phyloP scores from a whole-genome alignment of 306 rosid genomes.

The Castanea crenata region DNA sequence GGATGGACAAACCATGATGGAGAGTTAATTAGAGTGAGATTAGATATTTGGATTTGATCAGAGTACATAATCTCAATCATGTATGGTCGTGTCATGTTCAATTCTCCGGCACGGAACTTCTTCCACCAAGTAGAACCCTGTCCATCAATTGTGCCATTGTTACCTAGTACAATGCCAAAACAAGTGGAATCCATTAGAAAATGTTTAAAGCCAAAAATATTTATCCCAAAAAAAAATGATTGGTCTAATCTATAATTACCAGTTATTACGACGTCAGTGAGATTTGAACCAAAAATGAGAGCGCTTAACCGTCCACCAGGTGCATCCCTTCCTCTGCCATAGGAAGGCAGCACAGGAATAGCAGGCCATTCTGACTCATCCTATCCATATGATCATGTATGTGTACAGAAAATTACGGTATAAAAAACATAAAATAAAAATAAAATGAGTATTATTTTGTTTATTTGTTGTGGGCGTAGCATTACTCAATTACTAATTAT shows the following conservation, averaged over 20 bases:
- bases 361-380: conserved; percentile 64
- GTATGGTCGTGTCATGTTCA: conserved; percentile 56
- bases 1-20: conserved; percentile 85
- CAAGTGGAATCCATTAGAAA: neutral
- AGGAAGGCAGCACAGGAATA: conserved; percentile 49
- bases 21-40: conserved; percentile 66
- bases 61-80: conserved; percentile 64
- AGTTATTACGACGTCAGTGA: conserved; percentile 71
- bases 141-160: conserved; percentile 91
- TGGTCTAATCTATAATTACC: conserved; percentile 33
- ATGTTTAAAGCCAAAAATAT: neutral
- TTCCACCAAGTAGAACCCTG: conserved; percentile 82
- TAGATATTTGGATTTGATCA: conserved; percentile 53
- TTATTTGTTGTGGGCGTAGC: too few relatives aligned
- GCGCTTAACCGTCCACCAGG: conserved; percentile 60
- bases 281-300: conserved; percentile 71
- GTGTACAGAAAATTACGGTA: neutral
- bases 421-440: neutral
- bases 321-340: conserved; percentile 65
- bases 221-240: neutral
- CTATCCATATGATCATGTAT: conserved; percentile 28
- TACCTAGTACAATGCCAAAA: conserved; percentile 35
- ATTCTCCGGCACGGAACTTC: conserved; percentile 25
- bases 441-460: too few relatives aligned
- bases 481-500: too few relatives aligned